These are phyloP conservation scores for Somion occarium DNA, from an alignment of 1,284 basidiomycete genomes.

Conservation along the genomic window DNA sequence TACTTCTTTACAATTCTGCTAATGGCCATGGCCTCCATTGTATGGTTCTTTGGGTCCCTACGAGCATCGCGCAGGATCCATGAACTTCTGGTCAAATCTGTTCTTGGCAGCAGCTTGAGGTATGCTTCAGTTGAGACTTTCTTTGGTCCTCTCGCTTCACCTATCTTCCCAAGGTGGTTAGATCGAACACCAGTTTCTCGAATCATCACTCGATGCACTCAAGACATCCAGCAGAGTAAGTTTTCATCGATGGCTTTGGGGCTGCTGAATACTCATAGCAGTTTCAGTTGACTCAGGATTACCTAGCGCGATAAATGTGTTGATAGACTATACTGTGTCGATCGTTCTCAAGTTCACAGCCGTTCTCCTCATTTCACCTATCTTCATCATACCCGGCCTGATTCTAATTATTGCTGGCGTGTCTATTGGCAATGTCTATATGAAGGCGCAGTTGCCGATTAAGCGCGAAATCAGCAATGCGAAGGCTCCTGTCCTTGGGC, in stretches of 20 bases:
- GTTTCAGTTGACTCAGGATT: conserved; percentile 4
- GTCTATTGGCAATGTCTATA: conserved; percentile 42
- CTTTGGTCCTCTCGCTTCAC: conserved; percentile 3
- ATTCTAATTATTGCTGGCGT: conserved; percentile 36
- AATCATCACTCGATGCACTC: conserved; percentile 53
- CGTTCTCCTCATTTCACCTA: conserved; percentile 37
- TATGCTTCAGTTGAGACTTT: conserved; percentile 16
- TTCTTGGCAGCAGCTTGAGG: conserved; percentile 59
- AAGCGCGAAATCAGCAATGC: conserved; percentile 67
- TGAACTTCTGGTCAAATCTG: conserved; percentile 43
- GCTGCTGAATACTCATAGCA: no score
- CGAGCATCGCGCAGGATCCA: conserved; percentile 57
- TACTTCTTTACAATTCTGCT: conserved; percentile 23
- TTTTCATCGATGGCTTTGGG: not conserved
- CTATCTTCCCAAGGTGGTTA: conserved; percentile 34
- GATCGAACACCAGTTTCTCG: conserved; percentile 55
- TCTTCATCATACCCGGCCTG: conserved; percentile 30
- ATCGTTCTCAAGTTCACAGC: conserved; percentile 35
- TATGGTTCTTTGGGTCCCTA: conserved; percentile 35
- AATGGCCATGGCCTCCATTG: conserved; percentile 23
- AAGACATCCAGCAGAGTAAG: conserved; percentile 46
- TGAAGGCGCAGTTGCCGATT: conserved; percentile 70
- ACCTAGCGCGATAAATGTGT: conserved; percentile 11
- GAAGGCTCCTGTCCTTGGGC: conserved; percentile 54
- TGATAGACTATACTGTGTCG: conserved; percentile 20